Evolutionary conservation across 108 stramenopile genomes (phyloP).

Genomic region (Aurantiochytrium sp.): DNA sequence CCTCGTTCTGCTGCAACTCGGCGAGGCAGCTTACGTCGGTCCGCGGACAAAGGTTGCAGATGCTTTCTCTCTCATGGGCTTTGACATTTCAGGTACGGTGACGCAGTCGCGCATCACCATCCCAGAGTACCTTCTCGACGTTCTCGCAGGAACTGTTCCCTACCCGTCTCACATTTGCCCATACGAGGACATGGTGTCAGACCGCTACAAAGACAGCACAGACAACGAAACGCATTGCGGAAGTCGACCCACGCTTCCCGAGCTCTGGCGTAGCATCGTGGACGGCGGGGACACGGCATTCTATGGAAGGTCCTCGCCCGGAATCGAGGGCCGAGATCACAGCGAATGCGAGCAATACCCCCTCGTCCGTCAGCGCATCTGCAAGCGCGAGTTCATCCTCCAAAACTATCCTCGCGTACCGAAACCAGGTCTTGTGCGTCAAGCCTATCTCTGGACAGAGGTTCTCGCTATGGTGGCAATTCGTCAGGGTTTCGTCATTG

Average conservation of each 20-base stretch:
- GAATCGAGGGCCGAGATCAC: neutral
- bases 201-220: neutral
- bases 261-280: neutral
- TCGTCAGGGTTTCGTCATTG: neutral
- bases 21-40: slow-evolving; percentile 65
- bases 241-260: neutral
- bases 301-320: neutral
- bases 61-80: neutral
- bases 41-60: slow-evolving; percentile 23
- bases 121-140: neutral
- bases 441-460: neutral
- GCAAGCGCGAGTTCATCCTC: neutral
- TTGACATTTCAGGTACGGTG: neutral
- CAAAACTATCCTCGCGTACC: neutral
- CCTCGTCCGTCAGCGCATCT: neutral
- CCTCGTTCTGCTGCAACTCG: slow-evolving; percentile 55
- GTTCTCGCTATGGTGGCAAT: neutral
- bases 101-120: neutral
- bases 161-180: neutral
- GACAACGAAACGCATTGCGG: neutral
- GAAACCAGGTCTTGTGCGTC: neutral
- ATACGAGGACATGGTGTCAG: neutral
- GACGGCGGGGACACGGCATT: neutral
- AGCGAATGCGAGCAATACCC: neutral
- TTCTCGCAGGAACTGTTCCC: neutral